Percentiles rank a stretch among this genome's conserved stretches.
These are phyloP conservation scores for Mycena leptocephala DNA, from an alignment of 768 basidiomycete species.

Conservation along the genomic window DNA sequence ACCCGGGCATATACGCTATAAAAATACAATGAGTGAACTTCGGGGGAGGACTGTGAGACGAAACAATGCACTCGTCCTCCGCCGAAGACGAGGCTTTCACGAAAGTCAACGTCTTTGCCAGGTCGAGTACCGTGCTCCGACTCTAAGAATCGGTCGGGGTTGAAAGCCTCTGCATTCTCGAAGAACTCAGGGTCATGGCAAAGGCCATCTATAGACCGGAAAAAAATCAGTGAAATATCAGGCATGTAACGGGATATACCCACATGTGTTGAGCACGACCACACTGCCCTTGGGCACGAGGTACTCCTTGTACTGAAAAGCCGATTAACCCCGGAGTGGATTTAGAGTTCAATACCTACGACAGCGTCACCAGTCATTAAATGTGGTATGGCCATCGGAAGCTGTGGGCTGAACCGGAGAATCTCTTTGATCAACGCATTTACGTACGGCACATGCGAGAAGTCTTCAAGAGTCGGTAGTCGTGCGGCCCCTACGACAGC, in stretches of 20 bases:
- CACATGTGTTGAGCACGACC: slow-evolving; percentile 13
- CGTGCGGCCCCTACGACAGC: background rate
- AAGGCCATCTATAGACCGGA: background rate
- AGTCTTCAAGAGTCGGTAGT: background rate
- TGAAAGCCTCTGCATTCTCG: too few species aligned
- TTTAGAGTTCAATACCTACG: too few species aligned
- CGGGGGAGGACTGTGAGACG: too few species aligned
- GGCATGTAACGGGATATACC: too few species aligned
- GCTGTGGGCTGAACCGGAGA: background rate
- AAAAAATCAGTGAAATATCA: too few species aligned
- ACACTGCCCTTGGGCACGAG: background rate
- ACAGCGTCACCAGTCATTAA: background rate
- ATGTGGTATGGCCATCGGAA: slow-evolving; percentile 4
- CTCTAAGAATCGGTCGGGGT: background rate
- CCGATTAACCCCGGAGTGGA: too few species aligned
- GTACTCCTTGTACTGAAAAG: slow-evolving; percentile 13
- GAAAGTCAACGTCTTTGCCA: slow-evolving; percentile 8
- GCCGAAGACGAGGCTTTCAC: slow-evolving; percentile 8
- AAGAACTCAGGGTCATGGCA: slow-evolving; percentile 15
- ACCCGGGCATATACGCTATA: slow-evolving; percentile 18
- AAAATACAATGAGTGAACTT: too few species aligned
- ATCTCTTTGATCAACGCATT: background rate
- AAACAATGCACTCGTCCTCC: background rate
- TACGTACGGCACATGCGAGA: background rate
- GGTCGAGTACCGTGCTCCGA: slow-evolving; percentile 14